Conservation (phyloP, 1,284 basidiomycete genomes). For the Grifola frondosa region DNA sequence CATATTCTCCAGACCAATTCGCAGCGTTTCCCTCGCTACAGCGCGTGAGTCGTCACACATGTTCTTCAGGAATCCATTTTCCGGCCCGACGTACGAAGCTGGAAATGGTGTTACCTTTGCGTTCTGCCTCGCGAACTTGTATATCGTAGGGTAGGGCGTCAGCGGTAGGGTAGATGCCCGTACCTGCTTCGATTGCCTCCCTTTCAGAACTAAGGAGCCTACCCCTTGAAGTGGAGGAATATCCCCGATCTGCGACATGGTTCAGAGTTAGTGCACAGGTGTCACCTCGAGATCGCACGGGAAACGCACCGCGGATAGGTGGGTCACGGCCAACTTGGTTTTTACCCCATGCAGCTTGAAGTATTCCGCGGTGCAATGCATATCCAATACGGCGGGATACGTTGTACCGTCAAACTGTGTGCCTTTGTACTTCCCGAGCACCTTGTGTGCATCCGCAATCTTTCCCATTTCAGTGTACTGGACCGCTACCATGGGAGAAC, state of each 20-base stretch:
- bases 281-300: too few relatives aligned
- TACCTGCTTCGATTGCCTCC: slow-evolving; percentile 11
- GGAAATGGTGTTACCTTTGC: slow-evolving; percentile 9
- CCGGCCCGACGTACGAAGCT: slow-evolving; percentile 6
- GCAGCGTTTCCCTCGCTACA: slow-evolving; percentile 10
- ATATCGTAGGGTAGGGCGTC: slow-evolving; percentile 7
- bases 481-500: slow-evolving; percentile 41
- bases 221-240: slow-evolving; percentile 11
- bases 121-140: slow-evolving; percentile 6
- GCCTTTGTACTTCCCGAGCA: too few relatives aligned
- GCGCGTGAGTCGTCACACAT: slow-evolving; percentile 13
- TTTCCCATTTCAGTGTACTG: too few relatives aligned
- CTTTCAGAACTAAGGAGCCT: slow-evolving; percentile 13
- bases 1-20: slow-evolving; percentile 3
- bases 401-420: too few relatives aligned
- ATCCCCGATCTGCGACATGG: slow-evolving; percentile 8
- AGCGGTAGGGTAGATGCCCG: slow-evolving; percentile 4
- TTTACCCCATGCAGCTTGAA: slow-evolving; percentile 42
- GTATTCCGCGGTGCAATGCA: slow-evolving; percentile 46
- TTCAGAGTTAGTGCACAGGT: too few relatives aligned
- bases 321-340: slow-evolving; percentile 42
- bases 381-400: too few relatives aligned
- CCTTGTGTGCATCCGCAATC: too few relatives aligned
- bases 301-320: slow-evolving; percentile 27
- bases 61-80: slow-evolving; percentile 12